A percentile compares a stretch with the other conserved stretches of the same genome.
These are phyloP conservation scores for Acacia pycnantha DNA, from an alignment of 331 rosid genomes.

Conservation along the genomic window DNA sequence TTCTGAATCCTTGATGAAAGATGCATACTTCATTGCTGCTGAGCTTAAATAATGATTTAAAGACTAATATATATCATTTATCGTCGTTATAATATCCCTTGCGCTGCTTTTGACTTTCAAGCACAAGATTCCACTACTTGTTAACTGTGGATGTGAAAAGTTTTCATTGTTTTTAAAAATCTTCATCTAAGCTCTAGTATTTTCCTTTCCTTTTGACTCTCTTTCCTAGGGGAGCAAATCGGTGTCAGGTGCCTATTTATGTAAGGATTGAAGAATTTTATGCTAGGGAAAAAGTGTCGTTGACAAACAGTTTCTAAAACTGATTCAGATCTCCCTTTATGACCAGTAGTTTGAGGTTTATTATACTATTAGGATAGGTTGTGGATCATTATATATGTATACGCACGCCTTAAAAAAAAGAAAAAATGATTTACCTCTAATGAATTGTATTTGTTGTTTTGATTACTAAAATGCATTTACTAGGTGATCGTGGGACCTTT, in stretches of 20 bases:
- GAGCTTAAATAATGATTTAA: background rate
- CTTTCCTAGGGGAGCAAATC: background rate
- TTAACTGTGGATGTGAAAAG: background rate
- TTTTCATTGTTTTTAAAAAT: background rate
- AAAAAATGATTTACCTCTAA: background rate
- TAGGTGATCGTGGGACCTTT: background rate
- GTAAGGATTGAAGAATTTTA: background rate
- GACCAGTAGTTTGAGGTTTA: background rate
- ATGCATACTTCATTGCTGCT: background rate
- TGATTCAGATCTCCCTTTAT: background rate
- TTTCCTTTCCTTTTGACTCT: background rate
- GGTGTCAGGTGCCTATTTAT: background rate
- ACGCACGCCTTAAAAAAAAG: background rate
- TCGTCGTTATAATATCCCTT: background rate
- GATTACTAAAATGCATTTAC: background rate
- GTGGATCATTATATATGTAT: background rate
- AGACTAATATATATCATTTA: background rate
- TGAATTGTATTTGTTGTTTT: background rate
- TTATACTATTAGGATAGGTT: background rate
- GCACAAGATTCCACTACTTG: background rate
- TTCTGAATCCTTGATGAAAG: conserved; percentile 2
- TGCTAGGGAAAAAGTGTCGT: background rate
- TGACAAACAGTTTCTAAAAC: background rate
- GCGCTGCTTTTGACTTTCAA: background rate
- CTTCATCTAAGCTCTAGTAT: background rate